A percentile compares a stretch with the other conserved stretches of the same genome.
phyloP scores from a whole-genome alignment of 1,284 basidiomycete genomes.

The Coniferiporia weirii region DNA sequence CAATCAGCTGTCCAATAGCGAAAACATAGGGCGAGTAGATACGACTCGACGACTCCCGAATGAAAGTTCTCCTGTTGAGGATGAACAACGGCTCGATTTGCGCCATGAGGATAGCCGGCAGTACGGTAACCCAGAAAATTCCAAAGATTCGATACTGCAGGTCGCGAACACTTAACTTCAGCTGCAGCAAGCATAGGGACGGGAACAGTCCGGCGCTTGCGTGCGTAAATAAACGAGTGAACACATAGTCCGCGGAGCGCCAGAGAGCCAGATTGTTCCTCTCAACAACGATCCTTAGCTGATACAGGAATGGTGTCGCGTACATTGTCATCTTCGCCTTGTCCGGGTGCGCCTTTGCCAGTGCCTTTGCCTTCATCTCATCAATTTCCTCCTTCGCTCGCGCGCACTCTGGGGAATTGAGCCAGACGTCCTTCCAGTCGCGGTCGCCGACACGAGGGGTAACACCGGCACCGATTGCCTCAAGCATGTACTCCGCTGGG shows the following conservation, averaged over 20 bases:
- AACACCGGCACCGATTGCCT: conserved; percentile 38
- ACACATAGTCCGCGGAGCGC: conserved; percentile 80
- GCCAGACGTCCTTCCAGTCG: conserved; percentile 64
- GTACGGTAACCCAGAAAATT: conserved; percentile 58
- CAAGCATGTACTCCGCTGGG: conserved; percentile 59
- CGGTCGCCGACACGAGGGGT: conserved; percentile 47
- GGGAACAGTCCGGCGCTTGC: conserved; percentile 75
- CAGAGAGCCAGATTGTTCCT: conserved; percentile 78
- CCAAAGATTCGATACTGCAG: conserved; percentile 63
- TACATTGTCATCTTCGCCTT: conserved; percentile 31
- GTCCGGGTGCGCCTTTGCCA: conserved; percentile 21
- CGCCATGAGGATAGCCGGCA: conserved; percentile 73
- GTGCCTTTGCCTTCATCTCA: conserved; percentile 30
- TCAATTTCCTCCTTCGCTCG: conserved; percentile 31
- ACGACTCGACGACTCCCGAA: conserved; percentile 70
- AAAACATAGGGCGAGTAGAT: conserved; percentile 82
- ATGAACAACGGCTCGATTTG: conserved; percentile 88
- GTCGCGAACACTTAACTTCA: conserved; percentile 61
- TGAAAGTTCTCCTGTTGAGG: conserved; percentile 65
- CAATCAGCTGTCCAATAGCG: conserved; percentile 75
- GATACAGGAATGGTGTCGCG: conserved; percentile 75
- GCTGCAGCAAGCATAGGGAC: conserved; percentile 80
- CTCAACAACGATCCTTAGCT: conserved; percentile 68
- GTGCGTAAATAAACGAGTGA: conserved; percentile 78
- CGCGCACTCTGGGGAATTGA: conserved; percentile 41